These are phyloP conservation scores for Flaveria trinervia DNA, from an alignment of 129 eudicot species.

Conservation along the genomic window DNA sequence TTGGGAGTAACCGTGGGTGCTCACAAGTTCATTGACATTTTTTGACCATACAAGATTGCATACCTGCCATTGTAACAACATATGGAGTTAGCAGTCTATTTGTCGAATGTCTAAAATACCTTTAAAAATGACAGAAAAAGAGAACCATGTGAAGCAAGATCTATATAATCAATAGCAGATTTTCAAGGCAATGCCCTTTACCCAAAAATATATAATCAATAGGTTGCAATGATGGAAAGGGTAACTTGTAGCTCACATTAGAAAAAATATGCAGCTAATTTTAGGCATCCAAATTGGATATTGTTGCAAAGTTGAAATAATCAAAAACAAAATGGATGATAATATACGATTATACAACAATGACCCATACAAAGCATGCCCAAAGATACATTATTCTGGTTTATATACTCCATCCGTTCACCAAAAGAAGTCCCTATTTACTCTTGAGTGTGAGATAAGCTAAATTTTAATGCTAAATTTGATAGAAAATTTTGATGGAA, in stretches of 20 bases:
- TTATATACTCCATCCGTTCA: background rate
- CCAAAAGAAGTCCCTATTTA: background rate
- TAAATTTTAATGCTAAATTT: background rate
- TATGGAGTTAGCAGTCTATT: constrained; percentile 8
- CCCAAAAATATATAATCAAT: background rate
- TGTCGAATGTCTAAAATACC: constrained; percentile 17
- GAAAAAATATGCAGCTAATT: background rate
- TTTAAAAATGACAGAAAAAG: background rate
- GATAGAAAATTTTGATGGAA: background rate
- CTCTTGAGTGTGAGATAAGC: background rate
- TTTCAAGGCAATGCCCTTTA: too few species aligned
- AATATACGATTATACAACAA: too few species aligned
- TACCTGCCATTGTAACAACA: constrained; percentile 54
- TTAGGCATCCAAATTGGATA: background rate
- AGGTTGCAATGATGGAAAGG: background rate
- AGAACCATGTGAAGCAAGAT: constrained; percentile 10
- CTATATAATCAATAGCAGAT: background rate
- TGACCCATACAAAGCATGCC: too few species aligned
- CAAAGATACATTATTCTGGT: background rate
- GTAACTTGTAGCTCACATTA: background rate
- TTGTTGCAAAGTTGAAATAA: background rate
- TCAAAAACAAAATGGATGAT: background rate
- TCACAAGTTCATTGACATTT: constrained; percentile 97
- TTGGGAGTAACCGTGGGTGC: constrained; percentile 99
- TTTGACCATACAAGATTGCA: constrained; percentile 99